Evolutionary conservation across 305 asterid species (phyloP).

Genomic region (Rubia tinctorum): DNA sequence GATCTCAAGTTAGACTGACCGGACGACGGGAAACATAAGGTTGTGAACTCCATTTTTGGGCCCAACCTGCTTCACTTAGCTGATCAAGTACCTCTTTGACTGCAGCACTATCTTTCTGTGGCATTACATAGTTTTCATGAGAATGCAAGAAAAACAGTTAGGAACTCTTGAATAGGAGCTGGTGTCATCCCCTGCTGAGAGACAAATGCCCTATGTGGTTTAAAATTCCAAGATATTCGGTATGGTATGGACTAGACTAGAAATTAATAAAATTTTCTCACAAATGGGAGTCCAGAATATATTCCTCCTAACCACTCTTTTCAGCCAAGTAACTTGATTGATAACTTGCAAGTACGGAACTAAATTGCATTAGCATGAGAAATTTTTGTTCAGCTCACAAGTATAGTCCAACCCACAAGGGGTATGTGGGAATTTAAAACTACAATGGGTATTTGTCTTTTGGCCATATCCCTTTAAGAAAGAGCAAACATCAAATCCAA

Average conservation of each 20-base stretch:
- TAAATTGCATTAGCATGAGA: no score
- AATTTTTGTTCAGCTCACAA: background rate
- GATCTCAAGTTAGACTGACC: constrained; percentile 46
- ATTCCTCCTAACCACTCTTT: background rate
- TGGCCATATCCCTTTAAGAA: background rate
- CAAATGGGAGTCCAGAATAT: background rate
- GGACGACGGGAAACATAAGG: constrained; percentile 88
- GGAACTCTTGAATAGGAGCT: background rate
- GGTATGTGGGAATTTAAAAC: background rate
- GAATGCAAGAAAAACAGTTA: constrained; percentile 11
- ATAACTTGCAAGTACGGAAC: background rate
- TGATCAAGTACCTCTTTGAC: constrained; percentile 86
- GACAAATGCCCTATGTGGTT: background rate
- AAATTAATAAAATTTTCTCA: background rate
- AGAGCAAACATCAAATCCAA: background rate
- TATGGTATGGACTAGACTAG: background rate
- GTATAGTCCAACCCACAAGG: background rate
- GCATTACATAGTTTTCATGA: constrained; percentile 7
- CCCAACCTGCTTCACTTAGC: constrained; percentile 81
- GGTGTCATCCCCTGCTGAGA: background rate
- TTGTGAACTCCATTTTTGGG: constrained; percentile 86
- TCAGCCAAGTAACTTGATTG: background rate
- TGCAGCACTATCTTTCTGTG: constrained; percentile 78
- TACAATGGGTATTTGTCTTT: background rate
- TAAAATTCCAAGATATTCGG: background rate